phyloP scores from a whole-genome alignment of 2,329 filamentous ascomycete genomes.

The Pseudogymnoascus sp. region DNA sequence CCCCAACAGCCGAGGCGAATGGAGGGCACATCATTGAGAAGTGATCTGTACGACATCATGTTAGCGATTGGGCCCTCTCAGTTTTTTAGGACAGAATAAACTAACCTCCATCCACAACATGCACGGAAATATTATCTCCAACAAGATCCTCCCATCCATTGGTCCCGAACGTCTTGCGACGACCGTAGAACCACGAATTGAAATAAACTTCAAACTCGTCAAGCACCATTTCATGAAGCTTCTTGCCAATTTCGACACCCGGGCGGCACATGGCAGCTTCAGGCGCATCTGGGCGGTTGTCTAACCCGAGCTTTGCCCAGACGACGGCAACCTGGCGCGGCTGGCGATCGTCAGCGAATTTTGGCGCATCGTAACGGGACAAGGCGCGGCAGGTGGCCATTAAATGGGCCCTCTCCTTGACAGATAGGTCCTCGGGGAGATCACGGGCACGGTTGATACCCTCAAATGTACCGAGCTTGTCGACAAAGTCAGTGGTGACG shows the following conservation, averaged over 20 bases:
- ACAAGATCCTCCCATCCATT: slow-evolving; percentile 1
- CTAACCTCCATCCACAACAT: slow-evolving; percentile 1
- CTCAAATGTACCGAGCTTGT: background rate
- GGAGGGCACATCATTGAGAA: background rate
- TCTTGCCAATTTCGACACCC: background rate
- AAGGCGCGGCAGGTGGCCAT: background rate
- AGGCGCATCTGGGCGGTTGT: background rate
- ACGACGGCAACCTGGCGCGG: background rate
- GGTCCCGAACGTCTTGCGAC: background rate
- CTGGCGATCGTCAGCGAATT: background rate
- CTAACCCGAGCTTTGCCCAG: background rate
- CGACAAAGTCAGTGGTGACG: background rate
- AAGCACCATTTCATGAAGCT: background rate
- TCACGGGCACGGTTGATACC: background rate
- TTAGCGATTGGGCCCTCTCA: background rate
- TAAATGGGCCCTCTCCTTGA: background rate
- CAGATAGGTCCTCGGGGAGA: background rate
- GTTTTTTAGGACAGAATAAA: background rate
- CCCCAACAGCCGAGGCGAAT: background rate
- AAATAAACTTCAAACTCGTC: background rate
- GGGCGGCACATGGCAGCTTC: background rate
- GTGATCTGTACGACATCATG: background rate
- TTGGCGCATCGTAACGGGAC: background rate
- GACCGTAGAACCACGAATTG: background rate
- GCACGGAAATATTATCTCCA: background rate